Evolutionary conservation across 192 early-diverging fungal species (phyloP), one percentile per base, ranked within the genome.

Genomic region (Coemansia sp.): DNA sequence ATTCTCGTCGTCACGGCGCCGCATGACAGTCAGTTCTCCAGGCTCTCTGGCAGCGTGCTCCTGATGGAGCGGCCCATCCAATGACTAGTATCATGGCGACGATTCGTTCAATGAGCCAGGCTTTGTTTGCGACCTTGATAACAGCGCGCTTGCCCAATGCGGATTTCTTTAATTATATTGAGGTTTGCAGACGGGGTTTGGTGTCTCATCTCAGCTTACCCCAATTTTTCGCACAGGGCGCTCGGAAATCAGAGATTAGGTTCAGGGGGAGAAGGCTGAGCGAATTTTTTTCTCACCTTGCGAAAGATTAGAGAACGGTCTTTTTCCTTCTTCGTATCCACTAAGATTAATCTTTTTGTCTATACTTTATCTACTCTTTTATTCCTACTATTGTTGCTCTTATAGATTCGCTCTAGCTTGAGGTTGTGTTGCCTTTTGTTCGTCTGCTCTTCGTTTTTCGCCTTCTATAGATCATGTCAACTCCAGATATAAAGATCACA

Each of bases 11-110:
- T 72, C 12, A 63, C 64, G 3, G 70, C 66, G 33, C 78, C 70
- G 46, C 78, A 81, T 56, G 78, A 81, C 63, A 75, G 78, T 55
- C 72, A 72, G 49, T 75, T 72, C 40, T 68, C 78, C 8, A 60
- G 78, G 25, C 63, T 81, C 20, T 62, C 66, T 10, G 78, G 78
- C 23, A 68, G 67, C 33, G 67, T 81, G 2, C 15, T 67, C 18
- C 20, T 81, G 5, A 16, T 80, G 26, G 49, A 66, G 56, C 40
- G 29, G 15, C 42, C 20, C 12, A 39, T 37, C n/a, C 2, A 66
- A 23, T 39, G n/a, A 45, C n/a, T 30, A 62, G 49, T 5, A 20
- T 29, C 23, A 21, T n/a, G n/a, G n/a, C n/a, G n/a, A n/a, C n/a
- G n/a, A n/a, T n/a, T n/a, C n/a, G n/a, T n/a, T n/a, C n/a, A n/a